These are phyloP conservation scores for Melanogaster broomeanus DNA, from an alignment of 768 basidiomycete genomes.

Conservation along the genomic window DNA sequence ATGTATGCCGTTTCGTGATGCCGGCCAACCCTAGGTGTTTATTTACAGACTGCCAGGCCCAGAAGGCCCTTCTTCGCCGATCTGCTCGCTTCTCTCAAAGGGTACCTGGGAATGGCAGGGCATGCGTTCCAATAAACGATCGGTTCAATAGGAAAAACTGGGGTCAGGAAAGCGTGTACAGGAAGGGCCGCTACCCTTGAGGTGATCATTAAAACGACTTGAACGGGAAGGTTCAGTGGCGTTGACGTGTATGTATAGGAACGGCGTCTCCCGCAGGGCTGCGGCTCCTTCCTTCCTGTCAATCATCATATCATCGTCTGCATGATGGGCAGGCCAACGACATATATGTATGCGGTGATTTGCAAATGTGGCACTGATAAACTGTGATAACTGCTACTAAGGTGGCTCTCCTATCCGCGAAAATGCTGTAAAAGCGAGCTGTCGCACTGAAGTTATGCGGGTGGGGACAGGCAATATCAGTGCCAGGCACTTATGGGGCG, in stretches of 20 bases:
- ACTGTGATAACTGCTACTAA: too few species aligned
- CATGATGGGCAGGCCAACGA: background rate
- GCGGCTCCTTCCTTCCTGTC: background rate
- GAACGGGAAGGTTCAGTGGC: slow-evolving; percentile 31
- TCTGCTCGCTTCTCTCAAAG: background rate
- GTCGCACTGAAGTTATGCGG: too few species aligned
- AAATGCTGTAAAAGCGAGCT: too few species aligned
- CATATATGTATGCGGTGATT: background rate
- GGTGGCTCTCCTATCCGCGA: background rate
- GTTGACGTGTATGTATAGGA: slow-evolving; percentile 18
- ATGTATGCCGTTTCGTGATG: background rate
- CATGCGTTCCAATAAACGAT: slow-evolving; percentile 2
- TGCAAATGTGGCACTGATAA: background rate
- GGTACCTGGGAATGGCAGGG: background rate
- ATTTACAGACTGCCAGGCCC: background rate
- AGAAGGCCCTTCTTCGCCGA: background rate
- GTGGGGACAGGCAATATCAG: background rate
- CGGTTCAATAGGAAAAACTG: slow-evolving; percentile 8
- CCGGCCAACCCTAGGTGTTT: too few species aligned
- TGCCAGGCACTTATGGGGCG: too few species aligned
- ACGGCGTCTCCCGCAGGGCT: slow-evolving; percentile 16
- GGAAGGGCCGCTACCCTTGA: slow-evolving; percentile 14
- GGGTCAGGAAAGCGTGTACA: slow-evolving; percentile 6
- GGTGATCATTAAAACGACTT: slow-evolving; percentile 20
- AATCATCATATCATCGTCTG: background rate